phyloP scores from a whole-genome alignment of 2,329 filamentous ascomycete species.

The Colletotrichum orbiculare region DNA sequence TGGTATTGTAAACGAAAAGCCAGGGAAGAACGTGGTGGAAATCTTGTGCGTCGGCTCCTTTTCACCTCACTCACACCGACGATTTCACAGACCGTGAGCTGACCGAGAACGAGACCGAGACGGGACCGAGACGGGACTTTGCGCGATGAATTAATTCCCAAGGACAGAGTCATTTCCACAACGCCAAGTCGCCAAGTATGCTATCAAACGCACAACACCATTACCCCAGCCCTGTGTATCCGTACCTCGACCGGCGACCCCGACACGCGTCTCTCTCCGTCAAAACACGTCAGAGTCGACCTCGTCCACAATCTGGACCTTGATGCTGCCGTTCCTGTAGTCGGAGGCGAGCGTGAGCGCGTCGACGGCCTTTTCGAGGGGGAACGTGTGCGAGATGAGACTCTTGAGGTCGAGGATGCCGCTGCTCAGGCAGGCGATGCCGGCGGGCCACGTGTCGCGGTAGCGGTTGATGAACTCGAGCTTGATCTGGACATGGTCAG shows the following conservation, averaged over 20 bases:
- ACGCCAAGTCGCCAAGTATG: constrained; percentile 18
- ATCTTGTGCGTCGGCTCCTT: no score
- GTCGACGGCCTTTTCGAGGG: constrained; percentile 69
- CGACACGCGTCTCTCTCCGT: not conserved
- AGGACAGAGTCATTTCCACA: not conserved
- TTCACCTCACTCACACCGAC: no score
- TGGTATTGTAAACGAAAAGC: no score
- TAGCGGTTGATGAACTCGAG: constrained; percentile 79
- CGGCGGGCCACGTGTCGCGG: constrained; percentile 75
- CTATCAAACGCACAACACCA: not conserved
- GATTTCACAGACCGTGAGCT: no score
- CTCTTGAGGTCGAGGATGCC: constrained; percentile 70
- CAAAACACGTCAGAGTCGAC: constrained; percentile 28
- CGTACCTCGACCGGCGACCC: not conserved
- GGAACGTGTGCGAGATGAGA: constrained; percentile 71
- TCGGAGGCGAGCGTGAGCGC: constrained; percentile 54
- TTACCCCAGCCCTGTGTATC: not conserved
- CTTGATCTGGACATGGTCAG: constrained; percentile 61
- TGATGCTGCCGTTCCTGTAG: constrained; percentile 47
- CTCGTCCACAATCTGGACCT: constrained; percentile 49
- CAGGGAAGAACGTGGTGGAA: no score
- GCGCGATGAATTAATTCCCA: not conserved
- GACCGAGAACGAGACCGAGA: no score
- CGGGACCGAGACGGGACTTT: no score
- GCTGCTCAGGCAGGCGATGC: constrained; percentile 69